Percentiles rank a stretch among this genome's conserved stretches.
phyloP scores from a whole-genome alignment of 768 basidiomycete species.

The Chalciporus chontae region DNA sequence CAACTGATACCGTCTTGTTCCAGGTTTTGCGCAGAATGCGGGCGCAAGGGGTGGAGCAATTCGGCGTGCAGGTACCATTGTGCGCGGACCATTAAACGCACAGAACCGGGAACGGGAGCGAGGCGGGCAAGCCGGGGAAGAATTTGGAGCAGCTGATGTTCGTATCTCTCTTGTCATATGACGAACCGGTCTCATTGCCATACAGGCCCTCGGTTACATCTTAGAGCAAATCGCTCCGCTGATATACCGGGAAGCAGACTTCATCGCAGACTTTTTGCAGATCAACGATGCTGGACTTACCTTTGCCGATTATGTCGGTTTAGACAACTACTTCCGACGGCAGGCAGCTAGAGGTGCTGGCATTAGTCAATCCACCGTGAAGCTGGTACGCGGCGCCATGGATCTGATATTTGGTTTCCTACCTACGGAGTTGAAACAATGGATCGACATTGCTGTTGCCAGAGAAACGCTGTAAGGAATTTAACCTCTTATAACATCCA shows the following conservation, averaged over 20 bases:
- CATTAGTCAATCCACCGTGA: constrained; percentile 64
- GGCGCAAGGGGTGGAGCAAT: constrained; percentile 52
- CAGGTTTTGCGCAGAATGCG: constrained; percentile 45
- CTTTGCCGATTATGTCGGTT: constrained; percentile 91
- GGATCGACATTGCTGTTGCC: constrained; percentile 76
- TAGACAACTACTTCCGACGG: constrained; percentile 92
- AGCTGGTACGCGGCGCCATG: constrained; percentile 85
- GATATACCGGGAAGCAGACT: constrained; percentile 82
- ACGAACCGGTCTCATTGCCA: not conserved
- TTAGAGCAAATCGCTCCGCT: constrained; percentile 72
- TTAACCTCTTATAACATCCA: not conserved
- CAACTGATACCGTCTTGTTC: not conserved
- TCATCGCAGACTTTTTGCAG: constrained; percentile 89
- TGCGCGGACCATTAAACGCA: constrained; percentile 70
- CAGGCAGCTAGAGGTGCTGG: constrained; percentile 77
- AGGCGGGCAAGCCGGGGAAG: constrained; percentile 53
- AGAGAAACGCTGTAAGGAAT: constrained; percentile 70
- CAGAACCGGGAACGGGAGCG: constrained; percentile 44
- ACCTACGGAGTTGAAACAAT: constrained; percentile 73
- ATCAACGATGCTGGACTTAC: constrained; percentile 86
- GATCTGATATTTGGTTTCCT: constrained; percentile 96
- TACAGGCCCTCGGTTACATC: constrained; percentile 69
- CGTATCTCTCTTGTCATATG: constrained; percentile 10
- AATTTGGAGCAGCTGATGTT: constrained; percentile 72
- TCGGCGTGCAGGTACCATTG: constrained; percentile 79